Percentiles rank a stretch among this genome's conserved stretches.
Evolutionary conservation across 768 basidiomycete species (phyloP).

Genomic region (Nevesoporus exiguus): DNA sequence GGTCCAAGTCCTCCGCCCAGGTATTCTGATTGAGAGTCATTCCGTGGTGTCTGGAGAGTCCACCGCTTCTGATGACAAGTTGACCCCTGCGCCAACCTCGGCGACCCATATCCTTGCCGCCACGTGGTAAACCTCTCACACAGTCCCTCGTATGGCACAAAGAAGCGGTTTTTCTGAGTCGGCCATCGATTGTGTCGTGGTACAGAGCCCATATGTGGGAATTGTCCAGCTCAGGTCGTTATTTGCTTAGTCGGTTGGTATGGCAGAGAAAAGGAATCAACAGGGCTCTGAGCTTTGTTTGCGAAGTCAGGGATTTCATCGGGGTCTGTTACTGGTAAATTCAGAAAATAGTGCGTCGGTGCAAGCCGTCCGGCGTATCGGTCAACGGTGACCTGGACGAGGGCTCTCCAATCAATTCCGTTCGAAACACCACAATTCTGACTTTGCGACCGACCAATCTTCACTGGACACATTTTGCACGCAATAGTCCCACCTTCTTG

Average conservation of each 20-base stretch:
- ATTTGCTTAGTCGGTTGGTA: constrained; percentile 11
- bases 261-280: constrained; percentile 27
- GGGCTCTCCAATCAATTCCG: constrained; percentile 34
- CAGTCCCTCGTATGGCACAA: constrained; percentile 31
- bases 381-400: constrained; percentile 29
- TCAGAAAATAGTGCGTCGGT: constrained; percentile 21
- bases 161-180: constrained; percentile 30
- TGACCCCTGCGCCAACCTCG: constrained; percentile 27
- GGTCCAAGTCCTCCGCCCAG: constrained; percentile 37
- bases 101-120: constrained; percentile 47
- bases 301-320: constrained; percentile 6
- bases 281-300: constrained; percentile 21
- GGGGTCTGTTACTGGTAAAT: constrained; percentile 1
- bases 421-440: constrained; percentile 20
- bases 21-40: constrained; percentile 9
- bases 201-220: constrained; percentile 31
- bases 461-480: constrained; percentile 20
- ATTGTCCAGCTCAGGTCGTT: constrained; percentile 24
- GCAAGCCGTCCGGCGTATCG: constrained; percentile 33
- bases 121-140: constrained; percentile 44
- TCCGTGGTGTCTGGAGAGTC: not conserved
- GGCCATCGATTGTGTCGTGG: constrained; percentile 27
- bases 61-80: constrained; percentile 4
- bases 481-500: constrained; percentile 34
- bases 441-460: constrained; percentile 16